Evolutionary conservation across 805 yeast species (phyloP), one percentile per base, ranked within the genome.

Genomic region (Pichia deserticola): DNA sequence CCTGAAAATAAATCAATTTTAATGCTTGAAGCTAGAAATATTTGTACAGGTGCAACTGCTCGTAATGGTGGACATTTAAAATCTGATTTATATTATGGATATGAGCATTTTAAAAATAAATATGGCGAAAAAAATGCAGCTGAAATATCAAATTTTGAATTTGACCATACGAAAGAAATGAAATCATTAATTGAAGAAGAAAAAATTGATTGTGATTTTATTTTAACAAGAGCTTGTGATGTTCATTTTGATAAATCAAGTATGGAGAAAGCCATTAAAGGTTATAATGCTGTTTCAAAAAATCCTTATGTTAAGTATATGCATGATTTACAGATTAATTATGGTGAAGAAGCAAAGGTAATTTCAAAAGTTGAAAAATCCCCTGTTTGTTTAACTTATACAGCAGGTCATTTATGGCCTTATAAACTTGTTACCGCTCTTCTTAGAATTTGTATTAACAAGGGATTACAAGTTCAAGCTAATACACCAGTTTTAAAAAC

Each of bases 51-150:
- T 28, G 79, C 78, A 7, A 71, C 77, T 1, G 78, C 75, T 7
- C 59, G 79, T 48, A 75, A 75, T 51, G 78, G 78, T 27, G 79
- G 79, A 3, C 79, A 75, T 53, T 54, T 75, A 49, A 71, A 72
- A 42, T 76, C 77, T 11, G 60, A 57, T 43, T 44, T 51, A 13
- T 60, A 62, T 50, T 42, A 49, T 42, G 49, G 50, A 1, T 58
- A 62, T 42, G 55, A 36, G 45, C 48, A 3, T 29, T 33, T 7
- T 56, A 50, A 33, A 54, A 44, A n/a, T 34, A 51, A 52, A 46
- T 58, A 60, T 44, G 62, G 68, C 48, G 52, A 48, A 35, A 44
- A 61, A 41, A 57, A 64, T 27, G 74, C 68, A 27, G 71, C 72
- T 5, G 66, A 64, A 38, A 62, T 67, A 15, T 65, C 58, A 30